Evolutionary conservation across 108 stramenopile genomes (phyloP), one percentile per base, ranked within the genome.

Genomic region (Conticribra guillardii): DNA sequence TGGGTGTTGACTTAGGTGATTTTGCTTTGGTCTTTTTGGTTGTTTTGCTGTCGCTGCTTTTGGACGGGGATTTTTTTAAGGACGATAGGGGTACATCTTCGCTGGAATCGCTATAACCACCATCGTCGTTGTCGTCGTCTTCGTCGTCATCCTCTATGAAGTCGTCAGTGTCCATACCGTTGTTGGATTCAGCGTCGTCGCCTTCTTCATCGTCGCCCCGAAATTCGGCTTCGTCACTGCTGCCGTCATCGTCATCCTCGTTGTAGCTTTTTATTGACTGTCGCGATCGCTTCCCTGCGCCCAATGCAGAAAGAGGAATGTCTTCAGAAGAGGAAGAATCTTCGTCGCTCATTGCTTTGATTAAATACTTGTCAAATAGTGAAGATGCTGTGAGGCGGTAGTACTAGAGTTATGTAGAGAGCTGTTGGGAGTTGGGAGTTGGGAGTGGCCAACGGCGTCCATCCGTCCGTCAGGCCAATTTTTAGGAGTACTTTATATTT

Each of bases 81-180:
- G 78, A 19, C 4, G 87, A 65, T 4, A 94, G 74, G 26, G 90
- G 93, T 52, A 84, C 79, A 69, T 91, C 89, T 27, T 90, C 89
- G 68, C 79, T 80, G 60, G 66, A 67, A 44, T 73, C 72, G 34
- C 61, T 63, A 30, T 31, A 33, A 37, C 56, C 69, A 24, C 69
- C 73, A 4, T 37, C 72, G 27, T 76, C 67, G 3, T 76, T 67
- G 7, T 69, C 67, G 47, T 77, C 76, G 28, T 66, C 69, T 48
- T 61, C 65, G 21, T 64, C 63, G 19, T 53, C 64, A 19, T 53
- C 64, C 8, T 28, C 72, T n/a, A 59, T 59, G 48, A 73, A 58
- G 46, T 73, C 72, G 47, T 73, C 72, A 17, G 47, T 50, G 63
- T 64, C 64, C 46, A 28, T 63, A 14, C 62, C 64, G 34, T 65